Conservation (phyloP, 176 grass and related monocot species). For the Hyparrhenia diplandra region DNA sequence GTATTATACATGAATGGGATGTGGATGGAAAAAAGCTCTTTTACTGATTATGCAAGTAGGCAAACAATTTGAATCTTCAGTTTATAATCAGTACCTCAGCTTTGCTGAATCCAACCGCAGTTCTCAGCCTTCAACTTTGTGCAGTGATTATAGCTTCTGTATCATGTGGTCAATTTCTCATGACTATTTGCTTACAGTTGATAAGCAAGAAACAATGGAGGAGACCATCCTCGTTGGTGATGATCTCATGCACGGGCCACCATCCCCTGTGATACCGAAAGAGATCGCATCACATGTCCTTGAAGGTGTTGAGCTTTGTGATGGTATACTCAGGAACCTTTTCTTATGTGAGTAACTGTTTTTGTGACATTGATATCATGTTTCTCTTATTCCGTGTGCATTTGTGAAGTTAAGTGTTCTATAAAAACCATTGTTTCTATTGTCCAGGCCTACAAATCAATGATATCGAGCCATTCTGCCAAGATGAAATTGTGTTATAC, state of each 20-base stretch:
- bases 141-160: background rate
- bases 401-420: conserved; percentile 4
- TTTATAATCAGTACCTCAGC: background rate
- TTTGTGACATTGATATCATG: background rate
- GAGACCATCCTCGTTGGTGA: conserved; percentile 89
- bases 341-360: conserved; percentile 77
- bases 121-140: background rate
- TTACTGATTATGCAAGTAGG: background rate
- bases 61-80: too few relatives aligned
- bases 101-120: background rate
- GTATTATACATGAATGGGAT: background rate
- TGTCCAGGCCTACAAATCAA: conserved; percentile 82
- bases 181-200: conserved; percentile 42
- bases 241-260: conserved; percentile 85
- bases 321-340: conserved; percentile 86
- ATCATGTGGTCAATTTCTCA: background rate
- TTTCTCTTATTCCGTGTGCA: conserved; percentile 3
- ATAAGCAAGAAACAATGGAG: conserved; percentile 88
- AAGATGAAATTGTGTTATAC: conserved; percentile 93
- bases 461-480: conserved; percentile 95
- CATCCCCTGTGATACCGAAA: conserved; percentile 73
- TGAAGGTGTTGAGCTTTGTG: conserved; percentile 88
- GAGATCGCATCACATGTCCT: conserved; percentile 57
- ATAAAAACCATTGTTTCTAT: conserved; percentile 14
- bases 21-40: background rate